Evolutionary conservation across 108 stramenopile genomes (phyloP), one percentile per base, ranked within the genome.

Genomic region (Discostella stelligeroides): DNA sequence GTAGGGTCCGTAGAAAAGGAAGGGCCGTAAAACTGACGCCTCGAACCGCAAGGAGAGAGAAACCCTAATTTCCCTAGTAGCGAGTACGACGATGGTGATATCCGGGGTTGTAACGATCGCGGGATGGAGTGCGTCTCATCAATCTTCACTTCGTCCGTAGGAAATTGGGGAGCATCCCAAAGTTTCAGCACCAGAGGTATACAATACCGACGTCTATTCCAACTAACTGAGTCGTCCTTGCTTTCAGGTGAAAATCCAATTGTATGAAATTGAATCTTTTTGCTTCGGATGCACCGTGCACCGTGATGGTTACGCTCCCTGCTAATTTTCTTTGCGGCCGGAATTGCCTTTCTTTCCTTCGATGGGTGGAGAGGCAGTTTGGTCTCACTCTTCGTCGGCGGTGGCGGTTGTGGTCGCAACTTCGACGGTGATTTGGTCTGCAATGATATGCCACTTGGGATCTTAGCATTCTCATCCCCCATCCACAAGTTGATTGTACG

Each of bases 91-190:
- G 76, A 78, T 37, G 69, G 64, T 9, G 76, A 78, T 47, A 53
- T 71, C 42, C 63, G 28, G 7, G 55, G 42, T 21, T 61, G 68
- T 17, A 80, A 43, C 20, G 79, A 62, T 57, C 43, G 61, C 7
- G 79, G 79, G 53, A 68, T 60, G 40, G 23, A 8, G 5, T 59
- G 17, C 7, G 14, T 56, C 0, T n/a, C 66, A 65, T 24, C 61
- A 51, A 60, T 23, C 12, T 41, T 61, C 4, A 18, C 46, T 18
- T 38, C 27, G 23, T 43, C 24, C 9, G 12, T 34, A 7, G 45
- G 67, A 70, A 50, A 41, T 20, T 25, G 13, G 7, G 85, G 87
- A n/a, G 72, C 87, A 79, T 92, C 92, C 92, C 92, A 92, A 20
- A 92, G 63, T 46, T 75, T 72, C 65, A 92, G 41, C 60, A 86